A percentile compares a stretch with the other conserved stretches of the same genome.
These are phyloP conservation scores for Hanseniaspora taiwanica DNA, from an alignment of 805 yeast species.

Conservation along the genomic window DNA sequence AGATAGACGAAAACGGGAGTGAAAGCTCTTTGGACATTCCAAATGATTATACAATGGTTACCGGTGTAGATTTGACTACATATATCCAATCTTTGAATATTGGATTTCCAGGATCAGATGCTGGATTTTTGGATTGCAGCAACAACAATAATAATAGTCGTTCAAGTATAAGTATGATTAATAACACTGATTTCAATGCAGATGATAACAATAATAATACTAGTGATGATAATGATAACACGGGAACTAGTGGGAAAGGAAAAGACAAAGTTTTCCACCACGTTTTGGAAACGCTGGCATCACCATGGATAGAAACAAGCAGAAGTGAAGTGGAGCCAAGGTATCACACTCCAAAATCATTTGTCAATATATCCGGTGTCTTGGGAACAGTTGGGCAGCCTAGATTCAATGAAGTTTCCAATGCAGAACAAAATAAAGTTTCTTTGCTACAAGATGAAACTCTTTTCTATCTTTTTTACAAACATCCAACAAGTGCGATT, in stretches of 20 bases:
- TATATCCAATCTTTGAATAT: not conserved
- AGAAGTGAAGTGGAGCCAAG: constrained; percentile 83
- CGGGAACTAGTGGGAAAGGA: not conserved
- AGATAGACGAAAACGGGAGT: too few relatives aligned
- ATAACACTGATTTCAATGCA: not conserved
- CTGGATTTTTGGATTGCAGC: too few relatives aligned
- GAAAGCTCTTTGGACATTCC: too few relatives aligned
- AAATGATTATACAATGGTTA: not conserved
- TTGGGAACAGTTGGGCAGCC: constrained; percentile 18
- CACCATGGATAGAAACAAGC: constrained; percentile 93
- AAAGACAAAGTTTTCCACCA: not conserved
- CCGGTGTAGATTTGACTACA: not conserved
- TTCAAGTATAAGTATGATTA: not conserved
- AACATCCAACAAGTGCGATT: constrained; percentile 81
- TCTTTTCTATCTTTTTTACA: constrained; percentile 81
- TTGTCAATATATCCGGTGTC: constrained; percentile 25
- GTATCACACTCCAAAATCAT: constrained; percentile 50
- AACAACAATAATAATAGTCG: too few relatives aligned
- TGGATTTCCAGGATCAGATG: too few relatives aligned
- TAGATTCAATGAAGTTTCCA: constrained; percentile 24
- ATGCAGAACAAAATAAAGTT: constrained; percentile 31
- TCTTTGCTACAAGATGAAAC: constrained; percentile 77
- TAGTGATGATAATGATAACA: not conserved
- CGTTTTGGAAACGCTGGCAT: constrained; percentile 44
- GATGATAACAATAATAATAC: not conserved